phyloP scores from a whole-genome alignment of 805 yeast species.

The Candida wancherniae region DNA sequence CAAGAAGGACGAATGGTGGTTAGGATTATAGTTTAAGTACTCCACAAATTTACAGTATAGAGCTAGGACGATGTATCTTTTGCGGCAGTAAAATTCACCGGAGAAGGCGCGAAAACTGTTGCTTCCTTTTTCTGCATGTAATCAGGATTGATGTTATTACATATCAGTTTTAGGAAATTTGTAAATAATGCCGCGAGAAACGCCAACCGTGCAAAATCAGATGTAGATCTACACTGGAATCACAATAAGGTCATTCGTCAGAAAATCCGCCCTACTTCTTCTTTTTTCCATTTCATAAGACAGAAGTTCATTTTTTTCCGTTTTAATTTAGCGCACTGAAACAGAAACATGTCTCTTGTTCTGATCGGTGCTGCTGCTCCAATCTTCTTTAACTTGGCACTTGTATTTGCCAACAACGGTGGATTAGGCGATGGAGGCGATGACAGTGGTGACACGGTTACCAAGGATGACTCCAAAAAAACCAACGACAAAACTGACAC shows the following conservation, averaged over 20 bases:
- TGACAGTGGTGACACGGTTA: background rate
- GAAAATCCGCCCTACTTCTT: too few relatives aligned
- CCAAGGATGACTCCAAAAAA: background rate
- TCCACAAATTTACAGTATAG: too few relatives aligned
- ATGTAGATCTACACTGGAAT: too few relatives aligned
- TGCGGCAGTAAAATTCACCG: too few relatives aligned
- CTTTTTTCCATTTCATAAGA: too few relatives aligned
- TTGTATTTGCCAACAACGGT: constrained; percentile 15
- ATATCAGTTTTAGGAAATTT: too few relatives aligned
- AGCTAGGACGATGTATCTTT: too few relatives aligned
- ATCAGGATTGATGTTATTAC: too few relatives aligned
- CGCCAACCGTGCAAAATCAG: too few relatives aligned
- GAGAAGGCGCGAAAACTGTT: too few relatives aligned
- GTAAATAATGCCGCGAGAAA: constrained; percentile 1
- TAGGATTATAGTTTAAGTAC: constrained; percentile 10
- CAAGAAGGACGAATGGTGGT: constrained; percentile 10
- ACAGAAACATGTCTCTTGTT: constrained; percentile 10
- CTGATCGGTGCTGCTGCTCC: constrained; percentile 9
- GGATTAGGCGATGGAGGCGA: constrained; percentile 11
- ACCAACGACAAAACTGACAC: constrained; percentile 2
- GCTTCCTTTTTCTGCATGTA: too few relatives aligned
- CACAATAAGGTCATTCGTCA: too few relatives aligned
- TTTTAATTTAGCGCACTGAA: background rate
- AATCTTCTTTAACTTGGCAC: constrained; percentile 8
- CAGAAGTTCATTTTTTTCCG: background rate